Conservation (phyloP, 345 rosid genomes). For the Noccaea caerulescens region DNA sequence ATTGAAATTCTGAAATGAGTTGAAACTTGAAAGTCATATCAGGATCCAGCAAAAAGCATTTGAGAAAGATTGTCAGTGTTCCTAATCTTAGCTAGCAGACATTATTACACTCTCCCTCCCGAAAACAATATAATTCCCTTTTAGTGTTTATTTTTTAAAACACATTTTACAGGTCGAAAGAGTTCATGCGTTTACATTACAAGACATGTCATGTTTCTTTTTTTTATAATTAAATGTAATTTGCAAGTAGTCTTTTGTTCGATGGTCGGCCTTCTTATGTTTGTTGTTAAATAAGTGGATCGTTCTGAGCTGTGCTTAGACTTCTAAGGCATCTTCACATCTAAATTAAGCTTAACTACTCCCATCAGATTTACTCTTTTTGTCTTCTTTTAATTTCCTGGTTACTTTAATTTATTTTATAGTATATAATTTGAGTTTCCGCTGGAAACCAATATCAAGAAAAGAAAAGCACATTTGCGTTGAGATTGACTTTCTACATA, state of each 20-base stretch:
- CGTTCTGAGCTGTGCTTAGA: constrained; percentile 40
- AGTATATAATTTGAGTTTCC: constrained; percentile 6
- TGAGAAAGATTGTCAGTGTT: constrained; percentile 17
- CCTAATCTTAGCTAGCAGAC: constrained; percentile 27
- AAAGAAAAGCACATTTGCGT: background rate
- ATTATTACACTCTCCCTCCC: constrained; percentile 17
- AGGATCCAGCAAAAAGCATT: constrained; percentile 29
- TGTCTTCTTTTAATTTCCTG: background rate
- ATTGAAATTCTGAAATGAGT: constrained; percentile 13
- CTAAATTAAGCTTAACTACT: constrained; percentile 38
- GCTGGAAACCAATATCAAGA: constrained; percentile 34
- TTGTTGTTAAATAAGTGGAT: constrained; percentile 30
- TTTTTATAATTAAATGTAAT: constrained; percentile 13
- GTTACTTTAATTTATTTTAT: background rate
- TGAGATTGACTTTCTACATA: background rate
- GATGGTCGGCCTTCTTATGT: constrained; percentile 39
- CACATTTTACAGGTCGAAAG: constrained; percentile 44
- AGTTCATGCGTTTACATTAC: constrained; percentile 33
- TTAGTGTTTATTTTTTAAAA: background rate
- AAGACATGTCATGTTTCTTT: constrained; percentile 34
- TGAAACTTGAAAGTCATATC: constrained; percentile 30
- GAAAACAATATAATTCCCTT: constrained; percentile 2
- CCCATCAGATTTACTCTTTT: constrained; percentile 16
- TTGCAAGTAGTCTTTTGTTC: constrained; percentile 22
- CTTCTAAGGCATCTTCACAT: constrained; percentile 36